phyloP scores from a whole-genome alignment of 176 grass and related monocot genomes.

The Ampelocalamus luodianensis region DNA sequence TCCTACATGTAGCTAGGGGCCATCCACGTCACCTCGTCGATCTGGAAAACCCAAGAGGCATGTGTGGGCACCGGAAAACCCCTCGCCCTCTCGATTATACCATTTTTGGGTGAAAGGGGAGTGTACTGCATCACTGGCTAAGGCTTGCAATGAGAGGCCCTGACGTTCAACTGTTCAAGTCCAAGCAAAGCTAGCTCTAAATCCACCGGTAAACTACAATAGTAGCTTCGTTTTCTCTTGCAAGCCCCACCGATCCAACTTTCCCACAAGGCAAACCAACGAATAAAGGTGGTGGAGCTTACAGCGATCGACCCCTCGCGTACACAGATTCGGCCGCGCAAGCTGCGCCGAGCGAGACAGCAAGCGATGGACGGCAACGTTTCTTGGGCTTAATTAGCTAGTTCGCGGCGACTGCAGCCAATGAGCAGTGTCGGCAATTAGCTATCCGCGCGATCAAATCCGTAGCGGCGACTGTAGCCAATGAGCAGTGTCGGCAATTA shows the following conservation, averaged over 20 bases:
- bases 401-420: neutral
- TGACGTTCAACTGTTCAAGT: neutral
- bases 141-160: conserved; percentile 13
- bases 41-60: no score
- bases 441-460: neutral
- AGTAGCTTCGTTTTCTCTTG: neutral
- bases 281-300: conserved; percentile 22
- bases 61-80: neutral
- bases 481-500: conserved; percentile 32
- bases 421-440: conserved; percentile 32
- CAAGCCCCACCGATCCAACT: neutral
- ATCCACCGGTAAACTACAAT: neutral
- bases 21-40: no score
- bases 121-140: conserved; percentile 1
- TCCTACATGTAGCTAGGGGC: neutral
- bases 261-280: neutral
- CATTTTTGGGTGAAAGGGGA: neutral
- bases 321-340: neutral
- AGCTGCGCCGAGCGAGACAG: neutral
- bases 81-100: neutral
- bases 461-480: neutral
- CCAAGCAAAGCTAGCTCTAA: neutral
- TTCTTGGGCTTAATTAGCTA: neutral
- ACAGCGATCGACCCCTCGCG: neutral
- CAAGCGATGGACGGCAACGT: conserved; percentile 9